phyloP scores from a whole-genome alignment of 805 yeast species.

The Kodamaea jinghongensis region DNA sequence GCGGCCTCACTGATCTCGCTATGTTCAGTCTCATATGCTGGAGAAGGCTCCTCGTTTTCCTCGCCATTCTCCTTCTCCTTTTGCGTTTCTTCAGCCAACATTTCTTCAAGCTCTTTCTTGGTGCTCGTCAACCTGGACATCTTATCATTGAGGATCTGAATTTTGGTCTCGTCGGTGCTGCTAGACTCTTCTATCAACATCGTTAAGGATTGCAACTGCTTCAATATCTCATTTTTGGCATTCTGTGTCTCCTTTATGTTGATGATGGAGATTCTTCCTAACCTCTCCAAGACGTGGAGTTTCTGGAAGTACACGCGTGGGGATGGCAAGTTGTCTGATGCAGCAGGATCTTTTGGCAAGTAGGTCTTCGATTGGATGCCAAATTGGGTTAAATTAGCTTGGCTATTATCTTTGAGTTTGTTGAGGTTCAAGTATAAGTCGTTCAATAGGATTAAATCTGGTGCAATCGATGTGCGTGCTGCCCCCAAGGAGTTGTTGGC shows the following conservation, averaged over 20 bases:
- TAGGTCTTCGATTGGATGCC: slow-evolving; percentile 36
- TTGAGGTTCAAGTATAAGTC: slow-evolving; percentile 27
- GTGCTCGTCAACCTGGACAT: slow-evolving; percentile 27
- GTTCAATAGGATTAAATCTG: slow-evolving; percentile 35
- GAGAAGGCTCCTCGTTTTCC: slow-evolving; percentile 29
- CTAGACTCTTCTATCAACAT: slow-evolving; percentile 24
- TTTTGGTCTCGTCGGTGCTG: slow-evolving; percentile 33
- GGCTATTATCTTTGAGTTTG: slow-evolving; percentile 24
- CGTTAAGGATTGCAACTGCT: slow-evolving; percentile 24
- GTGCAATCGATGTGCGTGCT: slow-evolving; percentile 14
- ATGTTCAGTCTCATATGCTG: slow-evolving; percentile 27
- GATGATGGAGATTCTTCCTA: slow-evolving; percentile 30
- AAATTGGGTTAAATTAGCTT: slow-evolving; percentile 38
- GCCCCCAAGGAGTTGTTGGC: too few relatives aligned
- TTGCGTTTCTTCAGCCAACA: slow-evolving; percentile 18
- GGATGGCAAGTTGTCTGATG: slow-evolving; percentile 38
- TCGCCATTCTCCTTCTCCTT: background rate
- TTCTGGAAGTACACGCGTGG: slow-evolving; percentile 38
- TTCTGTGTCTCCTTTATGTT: slow-evolving; percentile 32
- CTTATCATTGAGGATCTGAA: slow-evolving; percentile 27
- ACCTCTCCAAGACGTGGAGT: slow-evolving; percentile 36
- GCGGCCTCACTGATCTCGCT: slow-evolving; percentile 10
- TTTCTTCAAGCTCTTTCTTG: slow-evolving; percentile 30
- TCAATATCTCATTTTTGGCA: slow-evolving; percentile 25
- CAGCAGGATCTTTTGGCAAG: slow-evolving; percentile 33